Evolutionary conservation across 352 stramenopile species (phyloP), one percentile per base, ranked within the genome.

Genomic region (Pythium pyrilobum): DNA sequence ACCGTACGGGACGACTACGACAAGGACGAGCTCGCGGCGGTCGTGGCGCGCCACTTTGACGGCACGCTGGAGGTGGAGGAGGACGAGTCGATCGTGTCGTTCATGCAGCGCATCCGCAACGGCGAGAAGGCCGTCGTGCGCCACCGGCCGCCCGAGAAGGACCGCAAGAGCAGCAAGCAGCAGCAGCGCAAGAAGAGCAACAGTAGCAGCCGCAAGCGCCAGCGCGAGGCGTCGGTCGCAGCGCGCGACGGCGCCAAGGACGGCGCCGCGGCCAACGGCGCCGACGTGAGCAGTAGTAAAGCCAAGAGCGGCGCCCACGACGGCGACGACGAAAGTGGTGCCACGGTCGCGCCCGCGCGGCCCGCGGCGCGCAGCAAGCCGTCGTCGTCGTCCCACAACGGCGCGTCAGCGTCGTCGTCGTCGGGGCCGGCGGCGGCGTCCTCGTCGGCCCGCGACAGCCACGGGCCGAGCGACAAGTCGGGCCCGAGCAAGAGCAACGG

Each of bases 41-140:
- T 87, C 39, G 81, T 94, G 37, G 83, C 83, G 55, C 73, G 83
- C 23, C 81, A 94, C 65, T 92, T 92, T 28, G 83, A 90, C 52
- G 64, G 71, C 43, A 74, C 81, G 46, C 71, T 94, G 12, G 77
- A 92, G 25, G 83, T 94, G 21, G 77, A 92, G 53, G 81, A 94
- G 50, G 78, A 94, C 69, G 81, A 94, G 50, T 93, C 83, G 21
- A 91, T 93, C 52, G 72, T 91, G 45, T 72, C 78, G 34, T 93
- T 93, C 55, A 84, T 93, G 59, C 78, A 89, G 69, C 78, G 83
- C 21, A 55, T 93, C 28, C 83, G 83, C 61, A 93, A 93, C 46
- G 83, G 83, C 55, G 83, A 93, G 53, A 76, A 78, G 49, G 72
- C 69, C 41, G 48, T 74, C 15, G 66, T 69, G 48, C 84, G 82